A percentile compares a stretch with the other conserved stretches of the same genome.
Conservation (phyloP, 352 stramenopile genomes). For the Phytopythium helicoides region DNA sequence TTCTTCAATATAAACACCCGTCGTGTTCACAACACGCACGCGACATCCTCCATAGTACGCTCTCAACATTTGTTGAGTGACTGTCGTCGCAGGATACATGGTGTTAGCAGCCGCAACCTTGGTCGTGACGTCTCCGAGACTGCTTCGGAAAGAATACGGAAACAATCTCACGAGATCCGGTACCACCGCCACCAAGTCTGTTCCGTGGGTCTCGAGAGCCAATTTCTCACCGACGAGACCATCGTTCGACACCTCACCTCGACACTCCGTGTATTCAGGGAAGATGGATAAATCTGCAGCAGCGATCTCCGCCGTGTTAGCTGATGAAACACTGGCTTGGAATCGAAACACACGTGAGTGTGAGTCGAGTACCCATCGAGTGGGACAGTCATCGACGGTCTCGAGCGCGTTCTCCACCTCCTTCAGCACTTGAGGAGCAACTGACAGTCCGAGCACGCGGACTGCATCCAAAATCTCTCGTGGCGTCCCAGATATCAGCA, state of each 20-base stretch:
- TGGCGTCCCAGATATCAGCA: constrained; percentile 13
- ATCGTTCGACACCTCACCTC: constrained; percentile 11
- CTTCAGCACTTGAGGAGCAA: constrained; percentile 9
- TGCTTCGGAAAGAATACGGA: constrained; percentile 16
- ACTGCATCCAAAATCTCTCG: constrained; percentile 15
- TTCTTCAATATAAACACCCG: constrained; percentile 19
- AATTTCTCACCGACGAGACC: constrained; percentile 15
- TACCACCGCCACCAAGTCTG: constrained; percentile 15
- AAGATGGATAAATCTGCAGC: constrained; percentile 25
- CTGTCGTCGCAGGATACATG: constrained; percentile 8
- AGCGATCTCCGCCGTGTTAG: constrained; percentile 18
- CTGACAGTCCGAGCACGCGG: constrained; percentile 9
- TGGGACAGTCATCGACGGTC: constrained; percentile 13
- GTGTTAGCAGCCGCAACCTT: constrained; percentile 16
- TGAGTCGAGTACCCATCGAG: constrained; percentile 16
- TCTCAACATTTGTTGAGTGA: constrained; percentile 18
- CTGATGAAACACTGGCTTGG: too few species aligned
- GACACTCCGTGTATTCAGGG: constrained; percentile 25
- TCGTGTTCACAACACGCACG: constrained; percentile 19
- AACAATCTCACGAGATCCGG: constrained; percentile 18
- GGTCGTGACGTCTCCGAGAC: constrained; percentile 10
- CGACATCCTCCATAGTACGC: constrained; percentile 21
- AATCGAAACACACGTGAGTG: constrained; percentile 22
- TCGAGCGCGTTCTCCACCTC: constrained; percentile 15
- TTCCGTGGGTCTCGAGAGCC: constrained; percentile 13